Base-by-base conservation (phyloP, 176 grass and related monocot species). In the Carex kokanica region DNA sequence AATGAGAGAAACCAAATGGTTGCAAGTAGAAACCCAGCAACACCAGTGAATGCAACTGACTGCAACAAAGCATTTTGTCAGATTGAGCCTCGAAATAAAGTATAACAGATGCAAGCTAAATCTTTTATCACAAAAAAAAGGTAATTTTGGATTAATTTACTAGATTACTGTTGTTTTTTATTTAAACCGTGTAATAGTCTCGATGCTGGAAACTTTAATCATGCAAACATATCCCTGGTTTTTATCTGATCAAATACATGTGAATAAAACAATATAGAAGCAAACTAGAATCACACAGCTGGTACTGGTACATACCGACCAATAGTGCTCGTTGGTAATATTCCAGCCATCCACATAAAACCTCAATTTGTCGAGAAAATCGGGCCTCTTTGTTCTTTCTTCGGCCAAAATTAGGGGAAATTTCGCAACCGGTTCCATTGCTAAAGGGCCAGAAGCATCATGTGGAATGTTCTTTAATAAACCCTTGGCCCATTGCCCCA, bases 41-140 rank as follows among this genome's bases (percentile, higher is more conserved):
- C 51, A 67, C 94, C 94, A 87, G 92, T 97, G 73, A 94, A 94
- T 53, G 86, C 89, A 88, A 97, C 92, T 79, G 94, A 97, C 94
- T 97, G 86, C 13, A 81, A 81, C n/a, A 43, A 64, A 21, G 32
- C 57, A 59, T 5, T 54, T 75, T 75, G 21, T 75, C 20, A 53
- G 47, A 75, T 75, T 15, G 12, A 54, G 10, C 20, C 72, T 71
- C 13, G 29, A 49, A 55, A 74, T 15, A 24, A 34, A 55, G 72
- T 54, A 74, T 45, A 53, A 53, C 1, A 53, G 52, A 27, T 38
- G 31, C 27, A 67, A 32, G 25, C 31, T 67, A 36, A 36, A 17
- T 6, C 5, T 16, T 67, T 34, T 7, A 6, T 6, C 5, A n/a
- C 5, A 67, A 8, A 67, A 18, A 36, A 32, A 66, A 0, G 5